Conservation (phyloP, 2,329 filamentous ascomycete species). For the Rhinocladiella mackenziei region DNA sequence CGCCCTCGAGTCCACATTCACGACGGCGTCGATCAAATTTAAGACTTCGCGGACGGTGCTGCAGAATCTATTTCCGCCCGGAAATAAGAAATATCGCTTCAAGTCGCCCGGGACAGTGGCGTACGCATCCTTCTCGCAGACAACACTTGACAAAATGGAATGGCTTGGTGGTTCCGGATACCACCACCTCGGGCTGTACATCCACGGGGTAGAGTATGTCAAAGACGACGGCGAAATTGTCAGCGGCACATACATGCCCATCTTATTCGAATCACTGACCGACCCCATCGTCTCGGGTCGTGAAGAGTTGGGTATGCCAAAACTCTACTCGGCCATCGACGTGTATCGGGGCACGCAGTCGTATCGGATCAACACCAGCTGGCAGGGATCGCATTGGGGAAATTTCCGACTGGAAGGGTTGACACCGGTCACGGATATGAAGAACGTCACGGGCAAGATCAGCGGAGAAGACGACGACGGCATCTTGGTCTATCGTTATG, state of each 20-base stretch:
- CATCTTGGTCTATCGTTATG: conserved; percentile 55
- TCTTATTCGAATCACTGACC: conserved; percentile 56
- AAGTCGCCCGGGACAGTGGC: conserved; percentile 43
- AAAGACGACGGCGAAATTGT: conserved; percentile 48
- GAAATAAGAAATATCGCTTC: conserved; percentile 39
- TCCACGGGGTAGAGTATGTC: conserved; percentile 58
- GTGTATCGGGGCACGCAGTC: conserved; percentile 37
- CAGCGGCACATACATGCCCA: conserved; percentile 52
- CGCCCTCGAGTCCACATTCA: conserved; percentile 38
- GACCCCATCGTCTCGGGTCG: conserved; percentile 59
- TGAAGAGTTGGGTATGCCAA: conserved; percentile 61
- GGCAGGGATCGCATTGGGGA: conserved; percentile 43
- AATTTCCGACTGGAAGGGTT: conserved; percentile 39
- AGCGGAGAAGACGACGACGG: conserved; percentile 41
- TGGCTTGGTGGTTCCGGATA: conserved; percentile 62
- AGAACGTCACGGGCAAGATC: conserved; percentile 10
- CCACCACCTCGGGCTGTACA: conserved; percentile 55
- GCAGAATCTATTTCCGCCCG: conserved; percentile 47
- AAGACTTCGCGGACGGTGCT: conserved; percentile 50
- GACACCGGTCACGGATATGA: conserved; percentile 21
- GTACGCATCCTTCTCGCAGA: conserved; percentile 43
- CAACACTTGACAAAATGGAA: conserved; percentile 49
- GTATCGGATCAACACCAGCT: conserved; percentile 41
- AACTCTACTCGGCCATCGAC: conserved; percentile 53
- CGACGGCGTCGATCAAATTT: conserved; percentile 49